Base-by-base conservation (phyloP, 1,284 basidiomycete species). In the Pascua sp. region DNA sequence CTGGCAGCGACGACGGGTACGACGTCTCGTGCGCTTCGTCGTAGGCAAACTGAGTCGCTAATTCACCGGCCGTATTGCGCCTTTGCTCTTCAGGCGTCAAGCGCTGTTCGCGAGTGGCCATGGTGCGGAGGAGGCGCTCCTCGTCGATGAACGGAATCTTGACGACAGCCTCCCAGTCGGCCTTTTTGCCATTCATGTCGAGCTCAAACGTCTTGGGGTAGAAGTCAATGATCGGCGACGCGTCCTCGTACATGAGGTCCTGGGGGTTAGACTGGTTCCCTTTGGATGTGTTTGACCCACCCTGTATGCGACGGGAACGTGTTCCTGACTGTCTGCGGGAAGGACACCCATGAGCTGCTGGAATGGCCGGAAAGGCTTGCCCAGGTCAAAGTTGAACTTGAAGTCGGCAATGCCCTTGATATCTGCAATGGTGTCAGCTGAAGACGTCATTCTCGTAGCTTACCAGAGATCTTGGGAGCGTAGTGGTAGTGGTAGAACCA, bases 401-500 rank as follows among this genome's bases (percentile, higher is more conserved):
- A 95, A 89, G 49, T 88, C 77, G 55, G 85, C 86, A 36, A 96
- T 82, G 38, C 84, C 83, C 65, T 81, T 82, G 48, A 98, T 77
- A 77, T 98, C 95, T 90, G 59, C 32, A 39, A 32, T 32, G 24
- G 24, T 12, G 50, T 15, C n/a, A 48, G 24, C 16, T 41, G 44
- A 46, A 43, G 42, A 32, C 47, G 53, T 39, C 37, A 37, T 41
- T 11, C 46, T 8, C 11, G 7, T 7, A 4, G 70, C 83, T 58
- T 64, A 91, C 91, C 92, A 43, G 90, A 91, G 62, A 96, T 94
- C 51, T 91, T 85, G 13, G 93, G 95, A 0, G 95, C 89, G 76
- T 96, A 98, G 76, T 98, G 95, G 75, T 97, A 98, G 73, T 94
- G 82, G 79, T 98, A 98, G 81, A 97, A 98, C 96, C 96, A 98